Evolutionary conservation across 306 rosid species (phyloP).

Genomic region (Citrullus mucosospermus): DNA sequence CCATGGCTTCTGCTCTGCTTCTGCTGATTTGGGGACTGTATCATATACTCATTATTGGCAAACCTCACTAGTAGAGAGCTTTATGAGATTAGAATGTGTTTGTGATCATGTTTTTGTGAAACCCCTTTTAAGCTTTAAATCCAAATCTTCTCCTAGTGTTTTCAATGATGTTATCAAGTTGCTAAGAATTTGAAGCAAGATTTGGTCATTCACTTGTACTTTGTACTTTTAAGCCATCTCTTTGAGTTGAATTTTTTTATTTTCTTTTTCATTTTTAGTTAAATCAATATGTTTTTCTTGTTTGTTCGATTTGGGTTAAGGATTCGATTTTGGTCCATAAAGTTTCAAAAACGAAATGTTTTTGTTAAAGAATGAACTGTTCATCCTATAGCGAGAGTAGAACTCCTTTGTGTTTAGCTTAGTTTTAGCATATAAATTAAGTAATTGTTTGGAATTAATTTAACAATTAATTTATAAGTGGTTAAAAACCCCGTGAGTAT

Average conservation of each 20-base stretch:
- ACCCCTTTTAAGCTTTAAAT: background rate
- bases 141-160: background rate
- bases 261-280: background rate
- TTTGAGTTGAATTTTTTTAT: background rate
- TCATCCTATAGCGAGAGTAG: too few relatives aligned
- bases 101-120: background rate
- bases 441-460: too few relatives aligned
- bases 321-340: background rate
- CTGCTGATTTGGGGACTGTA: slow-evolving; percentile 16
- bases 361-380: background rate
- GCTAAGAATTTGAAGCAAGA: background rate
- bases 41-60: background rate
- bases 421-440: too few relatives aligned
- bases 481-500: too few relatives aligned
- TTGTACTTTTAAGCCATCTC: background rate
- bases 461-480: too few relatives aligned
- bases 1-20: slow-evolving; percentile 20
- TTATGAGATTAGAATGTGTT: background rate
- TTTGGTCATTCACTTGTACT: background rate
- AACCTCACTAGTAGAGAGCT: background rate
- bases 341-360: background rate
- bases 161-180: background rate
- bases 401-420: too few relatives aligned
- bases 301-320: background rate
- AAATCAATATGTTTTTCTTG: background rate